Evolutionary conservation across 106 monocot genomes (phyloP), one percentile per base, ranked within the genome.

Genomic region (Narthecium ossifragum): DNA sequence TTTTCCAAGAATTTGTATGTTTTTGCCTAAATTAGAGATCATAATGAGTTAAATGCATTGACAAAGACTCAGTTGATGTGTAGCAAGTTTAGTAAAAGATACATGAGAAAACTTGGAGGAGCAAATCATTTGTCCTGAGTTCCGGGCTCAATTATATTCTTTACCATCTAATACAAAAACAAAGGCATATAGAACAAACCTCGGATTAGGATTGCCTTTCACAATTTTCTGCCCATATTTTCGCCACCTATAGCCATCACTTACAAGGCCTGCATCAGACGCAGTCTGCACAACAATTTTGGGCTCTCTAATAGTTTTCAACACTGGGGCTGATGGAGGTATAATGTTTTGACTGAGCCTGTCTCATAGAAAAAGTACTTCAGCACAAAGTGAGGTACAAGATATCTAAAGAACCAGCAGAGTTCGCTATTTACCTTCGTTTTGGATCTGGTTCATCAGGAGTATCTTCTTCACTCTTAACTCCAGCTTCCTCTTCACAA

Each of bases 191-290:
- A 18, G 28, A 11, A 29, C 38, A 77, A 61, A 88, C 96, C 96
- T 86, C 2, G 96, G 96, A 32, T 87, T 90, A 51, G 84, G 84
- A 73, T 84, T 98, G 76, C 96, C 96, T 62, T 90, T 96, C 34
- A 96, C 90, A 73, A 81, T 62, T 67, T 98, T 98, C 55, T 98
- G 90, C 8, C 96, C 96, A 61, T 98, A 98, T 55, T 98, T 98
- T 15, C 96, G 78, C 96, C 96, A 98, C 56, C 75, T 90, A 45
- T 98, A 98, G 12, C 96, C 96, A 79, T 98, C 96, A 76, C 39
- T 80, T 53, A 55, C 60, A 66, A 57, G 61, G 17, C 89, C 75
- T 6, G 51, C 60, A 58, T 68, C 66, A 47, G 21, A 46, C 47
- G 68, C 64, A 31, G 54, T 59, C 56, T 81, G 86, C 54, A 90